A percentile compares a stretch with the other conserved stretches of the same genome.
These are phyloP conservation scores for Pachyrhizus erosus DNA, from an alignment of 306 rosid species.

Conservation along the genomic window DNA sequence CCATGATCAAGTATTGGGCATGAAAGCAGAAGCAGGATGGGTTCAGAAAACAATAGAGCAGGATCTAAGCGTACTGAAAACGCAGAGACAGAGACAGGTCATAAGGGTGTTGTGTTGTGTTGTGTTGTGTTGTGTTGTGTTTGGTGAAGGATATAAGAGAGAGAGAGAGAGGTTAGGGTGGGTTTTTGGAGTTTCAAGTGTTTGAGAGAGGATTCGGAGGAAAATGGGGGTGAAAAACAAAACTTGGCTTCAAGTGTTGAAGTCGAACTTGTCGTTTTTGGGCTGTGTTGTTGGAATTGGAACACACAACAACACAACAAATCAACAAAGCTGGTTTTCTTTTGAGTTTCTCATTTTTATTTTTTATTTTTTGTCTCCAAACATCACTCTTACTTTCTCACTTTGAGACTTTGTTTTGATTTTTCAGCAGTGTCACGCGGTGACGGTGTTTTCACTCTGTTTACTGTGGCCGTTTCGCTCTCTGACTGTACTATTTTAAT, in stretches of 20 bases:
- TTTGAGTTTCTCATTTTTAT: conserved; percentile 37
- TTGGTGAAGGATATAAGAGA: conserved; percentile 35
- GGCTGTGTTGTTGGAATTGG: conserved; percentile 37
- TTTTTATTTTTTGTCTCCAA: not conserved
- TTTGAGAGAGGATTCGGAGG: conserved; percentile 13
- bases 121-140: no score
- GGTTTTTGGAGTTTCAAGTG: conserved; percentile 40
- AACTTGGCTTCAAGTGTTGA: conserved; percentile 20
- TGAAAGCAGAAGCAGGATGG: not conserved
- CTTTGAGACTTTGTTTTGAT: conserved; percentile 16
- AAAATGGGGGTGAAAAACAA: conserved; percentile 24
- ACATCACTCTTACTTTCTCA: conserved; percentile 10
- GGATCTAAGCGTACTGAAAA: conserved; percentile 53
- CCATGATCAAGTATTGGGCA: conserved; percentile 45
- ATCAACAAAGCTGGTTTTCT: conserved; percentile 55
- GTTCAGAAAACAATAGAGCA: conserved; percentile 35
- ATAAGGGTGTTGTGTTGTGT: no score
- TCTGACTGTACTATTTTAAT: not conserved
- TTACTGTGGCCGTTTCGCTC: not conserved
- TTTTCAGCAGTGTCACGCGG: conserved; percentile 5
- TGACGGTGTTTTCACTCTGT: conserved; percentile 13
- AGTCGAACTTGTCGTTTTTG: conserved; percentile 35
- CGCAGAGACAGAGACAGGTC: conserved; percentile 40
- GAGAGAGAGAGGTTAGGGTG: not conserved
- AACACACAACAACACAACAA: conserved; percentile 26